These are phyloP conservation scores for Paraconiothyrium brasiliense DNA, from an alignment of 2,329 filamentous ascomycete species.

Conservation along the genomic window DNA sequence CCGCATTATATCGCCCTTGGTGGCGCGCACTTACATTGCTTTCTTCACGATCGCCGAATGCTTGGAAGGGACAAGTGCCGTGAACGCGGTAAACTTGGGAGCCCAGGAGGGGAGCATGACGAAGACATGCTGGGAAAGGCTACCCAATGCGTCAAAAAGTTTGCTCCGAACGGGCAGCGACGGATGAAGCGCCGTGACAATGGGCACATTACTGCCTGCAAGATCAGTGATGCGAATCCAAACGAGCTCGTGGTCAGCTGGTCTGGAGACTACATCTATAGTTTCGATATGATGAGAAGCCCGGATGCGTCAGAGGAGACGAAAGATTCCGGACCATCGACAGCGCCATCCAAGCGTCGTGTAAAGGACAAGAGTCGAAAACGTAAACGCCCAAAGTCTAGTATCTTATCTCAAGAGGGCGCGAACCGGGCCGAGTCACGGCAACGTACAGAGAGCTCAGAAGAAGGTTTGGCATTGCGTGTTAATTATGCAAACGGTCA, in stretches of 20 bases:
- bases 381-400: conserved; percentile 64
- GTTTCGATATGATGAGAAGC: conserved; percentile 70
- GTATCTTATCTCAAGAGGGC: conserved; percentile 42
- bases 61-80: conserved; percentile 65
- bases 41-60: conserved; percentile 75
- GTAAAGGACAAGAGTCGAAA: conserved; percentile 56
- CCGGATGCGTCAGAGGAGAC: conserved; percentile 62
- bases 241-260: conserved; percentile 75
- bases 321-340: conserved; percentile 26
- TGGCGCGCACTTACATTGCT: conserved; percentile 74
- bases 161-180: conserved; percentile 69
- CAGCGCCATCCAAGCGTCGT: conserved; percentile 26
- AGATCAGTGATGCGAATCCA: conserved; percentile 74
- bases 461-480: conserved; percentile 61
- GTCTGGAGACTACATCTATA: conserved; percentile 73
- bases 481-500: conserved; percentile 69
- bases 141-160: conserved; percentile 72
- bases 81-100: conserved; percentile 62
- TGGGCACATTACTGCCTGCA: conserved; percentile 74
- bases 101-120: conserved; percentile 55
- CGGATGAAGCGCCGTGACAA: conserved; percentile 63
- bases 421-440: conserved; percentile 57
- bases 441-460: conserved; percentile 57
- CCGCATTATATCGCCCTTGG: conserved; percentile 76
- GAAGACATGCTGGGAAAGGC: conserved; percentile 67